Base-by-base conservation (phyloP, 805 yeast species). In the Lipomyces orientalis region DNA sequence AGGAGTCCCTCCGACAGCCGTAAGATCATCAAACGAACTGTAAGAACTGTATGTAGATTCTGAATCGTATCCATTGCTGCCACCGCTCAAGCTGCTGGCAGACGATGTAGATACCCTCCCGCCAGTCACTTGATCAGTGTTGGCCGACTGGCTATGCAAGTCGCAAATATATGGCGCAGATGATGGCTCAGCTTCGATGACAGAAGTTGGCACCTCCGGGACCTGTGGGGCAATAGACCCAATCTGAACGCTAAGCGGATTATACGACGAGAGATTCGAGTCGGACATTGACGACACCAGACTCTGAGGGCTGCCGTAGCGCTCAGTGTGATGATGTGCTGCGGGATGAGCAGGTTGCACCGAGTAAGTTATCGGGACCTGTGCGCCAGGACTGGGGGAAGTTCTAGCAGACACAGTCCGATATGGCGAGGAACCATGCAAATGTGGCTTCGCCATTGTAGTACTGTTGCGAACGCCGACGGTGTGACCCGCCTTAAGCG, bases 381-480 rank as follows among this genome's bases (percentile, higher is more conserved):
- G 55, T 1, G 34, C 31, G 0, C 29, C 8, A 25, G 55, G 29
- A 25, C 31, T 25, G 55, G 34, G 55, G 6, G 60, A n/a, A 25
- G 25, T 58, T 35, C 52, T 35, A 43, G 49, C n/a, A 6, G 49
- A 58, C 16, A 19, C 22, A 4, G 31, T 58, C 37, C 12, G 9
- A n/a, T 58, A 58, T 22, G 60, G 60, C 60, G 60, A 37, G 33
- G 22, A 12, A 9, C 60, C 60, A 46, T 58, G 60, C n/a, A 19
- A 1, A 31, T 58, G 60, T 12, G 60, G 60, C 52, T 58, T 58
- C 19, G 29, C 16, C 49, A 31, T 25, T 14, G 22, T 46, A 10
- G 60, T 58, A 10, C 49, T 33, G 60, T 58, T 37, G 51, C 39
- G 35, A 25, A 58, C 60, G 31, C 60, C 60, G 14, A 25, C 57